Evolutionary conservation across 176 grass and related monocot species (phyloP), one percentile per base, ranked within the genome.

Genomic region (Guadua angustifolia): DNA sequence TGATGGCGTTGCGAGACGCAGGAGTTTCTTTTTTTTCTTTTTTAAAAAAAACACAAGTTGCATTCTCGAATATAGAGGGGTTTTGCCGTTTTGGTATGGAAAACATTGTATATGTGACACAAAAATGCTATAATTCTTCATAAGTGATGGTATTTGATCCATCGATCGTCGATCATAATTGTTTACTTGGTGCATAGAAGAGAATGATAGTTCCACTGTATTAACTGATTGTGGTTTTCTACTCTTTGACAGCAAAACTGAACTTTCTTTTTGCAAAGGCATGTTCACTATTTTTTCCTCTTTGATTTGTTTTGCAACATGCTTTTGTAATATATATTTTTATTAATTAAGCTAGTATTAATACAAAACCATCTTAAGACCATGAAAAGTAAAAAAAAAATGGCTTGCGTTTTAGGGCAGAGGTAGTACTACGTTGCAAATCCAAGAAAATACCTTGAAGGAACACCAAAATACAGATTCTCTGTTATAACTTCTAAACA

Each of bases 71-170:
- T 45, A 82, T 61, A 82, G 45, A 51, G 25, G 29, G 4, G 6
- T 69, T 85, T 60, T 19, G 74, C 17, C 4, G 6, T 69, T 85
- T 60, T 19, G 74, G 24, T 6, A 24, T 51, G 67, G 73, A 80
- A 73, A 72, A 0, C n/a, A 66, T 73, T 29, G 60, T 18, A 11
- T 9, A 52, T 19, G 59, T 36, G 50, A 43, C 22, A 39, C 7
- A 25, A 78, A 60, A 12, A 47, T 12, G 13, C 35, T 29, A 56
- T 36, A 39, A 9, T 70, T 70, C 40, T 69, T 47, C 66, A 5
- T 9, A 10, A 9, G 9, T 35, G 5, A 16, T 40, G 64, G 80
- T 35, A 62, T 62, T n/a, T 49, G 26, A 69, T 68, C 43, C 55
- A 22, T 43, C 15, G 0, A 56, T 25, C 9, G 35, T 22, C 5